Evolutionary conservation across 1,284 basidiomycete genomes (phyloP).

Genomic region (Apiotrichum sp.): DNA sequence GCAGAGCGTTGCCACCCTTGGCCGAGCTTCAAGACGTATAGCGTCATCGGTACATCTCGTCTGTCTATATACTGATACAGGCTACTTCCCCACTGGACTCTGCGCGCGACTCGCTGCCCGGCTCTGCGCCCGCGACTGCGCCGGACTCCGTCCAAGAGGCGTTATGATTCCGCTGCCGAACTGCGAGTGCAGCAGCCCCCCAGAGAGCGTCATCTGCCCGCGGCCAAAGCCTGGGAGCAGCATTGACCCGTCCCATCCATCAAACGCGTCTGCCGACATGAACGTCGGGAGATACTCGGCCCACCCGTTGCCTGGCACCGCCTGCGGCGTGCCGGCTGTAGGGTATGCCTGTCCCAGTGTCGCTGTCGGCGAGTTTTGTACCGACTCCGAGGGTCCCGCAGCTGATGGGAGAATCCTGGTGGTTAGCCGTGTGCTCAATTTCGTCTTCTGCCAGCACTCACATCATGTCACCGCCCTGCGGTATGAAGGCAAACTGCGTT

Average conservation of each 20-base stretch:
- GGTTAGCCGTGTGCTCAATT: no score
- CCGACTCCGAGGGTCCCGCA: slow-evolving; percentile 37
- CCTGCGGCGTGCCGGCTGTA: slow-evolving; percentile 22
- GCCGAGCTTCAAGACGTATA: no score
- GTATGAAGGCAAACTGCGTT: slow-evolving; percentile 41
- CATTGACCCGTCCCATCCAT: slow-evolving; percentile 46
- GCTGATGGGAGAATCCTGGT: slow-evolving; percentile 39
- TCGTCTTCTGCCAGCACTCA: slow-evolving; percentile 12
- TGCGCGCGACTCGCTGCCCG: slow-evolving; percentile 16
- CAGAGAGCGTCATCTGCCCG: slow-evolving; percentile 43
- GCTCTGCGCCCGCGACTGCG: slow-evolving; percentile 12
- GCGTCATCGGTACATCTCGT: slow-evolving; percentile 4
- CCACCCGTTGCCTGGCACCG: slow-evolving; percentile 26
- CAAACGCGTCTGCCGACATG: slow-evolving; percentile 44
- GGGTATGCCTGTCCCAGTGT: slow-evolving; percentile 8
- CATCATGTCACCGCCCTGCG: slow-evolving; percentile 46
- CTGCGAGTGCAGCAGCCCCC: slow-evolving; percentile 44
- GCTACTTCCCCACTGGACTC: slow-evolving; percentile 9
- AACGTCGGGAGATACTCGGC: slow-evolving; percentile 43
- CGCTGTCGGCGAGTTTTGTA: slow-evolving; percentile 34
- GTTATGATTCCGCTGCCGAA: slow-evolving; percentile 47
- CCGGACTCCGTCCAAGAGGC: slow-evolving; percentile 23
- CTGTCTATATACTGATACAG: slow-evolving; percentile 15
- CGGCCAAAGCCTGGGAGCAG: slow-evolving; percentile 45
- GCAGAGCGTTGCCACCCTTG: no score